Conservation (phyloP, 768 basidiomycete species). For the Mycena rebaudengoi region DNA sequence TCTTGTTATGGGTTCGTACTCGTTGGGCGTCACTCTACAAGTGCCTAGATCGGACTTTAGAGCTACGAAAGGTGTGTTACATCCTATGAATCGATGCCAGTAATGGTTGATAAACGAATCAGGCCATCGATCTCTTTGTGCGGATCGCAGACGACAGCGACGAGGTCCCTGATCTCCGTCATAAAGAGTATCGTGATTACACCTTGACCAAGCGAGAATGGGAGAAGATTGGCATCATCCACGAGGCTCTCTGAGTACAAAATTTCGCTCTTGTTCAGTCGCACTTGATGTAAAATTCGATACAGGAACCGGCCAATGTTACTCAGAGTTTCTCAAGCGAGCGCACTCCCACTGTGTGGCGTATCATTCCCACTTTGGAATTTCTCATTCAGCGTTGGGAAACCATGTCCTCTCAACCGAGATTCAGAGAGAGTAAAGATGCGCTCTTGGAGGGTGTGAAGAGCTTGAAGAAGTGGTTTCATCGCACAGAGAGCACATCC, state of each 20-base stretch:
- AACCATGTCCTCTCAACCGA: not conserved
- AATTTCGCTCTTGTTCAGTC: not conserved
- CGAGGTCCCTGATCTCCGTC: constrained; percentile 36
- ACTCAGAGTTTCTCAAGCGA: constrained; percentile 6
- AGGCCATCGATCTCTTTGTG: constrained; percentile 32
- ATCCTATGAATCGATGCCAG: constrained; percentile 14
- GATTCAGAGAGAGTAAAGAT: not conserved
- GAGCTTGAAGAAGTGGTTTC: constrained; percentile 9
- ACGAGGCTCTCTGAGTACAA: constrained; percentile 33
- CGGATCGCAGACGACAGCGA: constrained; percentile 31
- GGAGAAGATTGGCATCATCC: constrained; percentile 30
- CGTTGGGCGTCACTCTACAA: constrained; percentile 28
- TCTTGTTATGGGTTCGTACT: constrained; percentile 26
- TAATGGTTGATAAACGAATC: constrained; percentile 26
- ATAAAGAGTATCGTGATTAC: constrained; percentile 34
- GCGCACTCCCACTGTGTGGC: not conserved
- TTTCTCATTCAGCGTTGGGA: constrained; percentile 3
- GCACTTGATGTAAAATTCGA: not conserved
- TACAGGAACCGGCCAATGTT: not conserved
- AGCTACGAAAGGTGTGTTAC: not conserved
- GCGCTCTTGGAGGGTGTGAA: not conserved
- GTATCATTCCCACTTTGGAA: not conserved
- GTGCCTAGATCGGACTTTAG: constrained; percentile 14
- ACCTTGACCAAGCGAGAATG: constrained; percentile 30
- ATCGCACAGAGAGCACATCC: not conserved